Evolutionary conservation across 306 rosid species (phyloP), one percentile per base, ranked within the genome.

Genomic region (Senna tora): DNA sequence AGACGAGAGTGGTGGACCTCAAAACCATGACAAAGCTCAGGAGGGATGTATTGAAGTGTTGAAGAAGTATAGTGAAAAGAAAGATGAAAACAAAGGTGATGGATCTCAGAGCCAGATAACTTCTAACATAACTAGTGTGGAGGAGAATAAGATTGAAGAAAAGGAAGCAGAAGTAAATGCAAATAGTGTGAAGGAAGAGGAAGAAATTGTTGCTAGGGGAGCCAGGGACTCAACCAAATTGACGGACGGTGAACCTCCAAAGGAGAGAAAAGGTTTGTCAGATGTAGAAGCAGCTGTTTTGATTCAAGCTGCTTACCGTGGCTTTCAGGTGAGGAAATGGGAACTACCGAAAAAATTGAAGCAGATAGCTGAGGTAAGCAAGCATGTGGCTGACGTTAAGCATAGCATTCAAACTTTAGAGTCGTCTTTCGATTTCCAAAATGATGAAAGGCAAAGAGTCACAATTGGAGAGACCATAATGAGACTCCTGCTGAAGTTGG

Each of bases 291-390:
- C 98, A 28, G 94, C 92, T 45, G 68, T 81, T 66, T 58, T 77
- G 67, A 87, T 93, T 28, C 96, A 93, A 77, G 85, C 96, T 67
- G 83, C 85, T 42, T 89, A 67, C 50, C 92, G 86, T 0, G 98
- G 98, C 12, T 86, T 75, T 69, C 76, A 54, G 39, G 80, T 86
- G 8, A 85, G 97, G 74, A 90, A 80, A 81, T 84, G 87, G 88
- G 92, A 90, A 14, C 84, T 84, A 5, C 34, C 89, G 73, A 89
- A 87, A 81, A 93, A 90, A 72, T 5, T 93, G 75, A 90, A 75
- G 87, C 92, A 80, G 69, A 74, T 90, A 63, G 85, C 78, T 63
- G 91, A 89, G 69, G 75, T 90, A 22, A 65, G 77, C 2, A 71
- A 77, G 78, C 89, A 84, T 42, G 64, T 80, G 41, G 42, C 25